Percentiles rank a stretch among this genome's conserved stretches.
phyloP scores from a whole-genome alignment of 164 flowering plant genomes.

The Piper betle region DNA sequence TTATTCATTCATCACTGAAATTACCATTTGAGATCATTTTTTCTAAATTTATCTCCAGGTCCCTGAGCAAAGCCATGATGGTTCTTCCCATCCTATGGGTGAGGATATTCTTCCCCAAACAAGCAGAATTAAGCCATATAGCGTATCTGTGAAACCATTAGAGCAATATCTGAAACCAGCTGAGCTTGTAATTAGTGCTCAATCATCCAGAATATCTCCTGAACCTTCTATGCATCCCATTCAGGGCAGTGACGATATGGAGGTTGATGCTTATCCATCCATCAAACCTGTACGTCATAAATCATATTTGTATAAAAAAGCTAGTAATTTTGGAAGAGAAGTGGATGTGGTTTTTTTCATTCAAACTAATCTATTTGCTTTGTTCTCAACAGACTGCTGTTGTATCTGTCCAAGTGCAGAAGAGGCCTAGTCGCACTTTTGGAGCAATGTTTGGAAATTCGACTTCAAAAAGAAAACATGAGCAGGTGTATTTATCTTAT shows the following conservation, averaged over 20 bases:
- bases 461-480: slow-evolving; percentile 40
- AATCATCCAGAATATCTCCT: slow-evolving; percentile 2
- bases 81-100: slow-evolving; percentile 9
- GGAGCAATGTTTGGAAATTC: slow-evolving; percentile 67
- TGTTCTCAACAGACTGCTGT: slow-evolving; percentile 29
- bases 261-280: slow-evolving; percentile 7
- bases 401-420: slow-evolving; percentile 53
- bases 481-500: slow-evolving; percentile 21
- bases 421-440: slow-evolving; percentile 74
- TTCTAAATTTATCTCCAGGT: not conserved
- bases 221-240: not conserved
- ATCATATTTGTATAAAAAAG: not conserved
- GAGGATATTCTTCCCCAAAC: slow-evolving; percentile 7
- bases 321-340: not conserved
- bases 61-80: not conserved
- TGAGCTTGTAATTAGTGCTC: not conserved
- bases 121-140: not conserved
- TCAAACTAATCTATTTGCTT: not conserved
- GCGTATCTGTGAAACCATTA: not conserved
- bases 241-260: not conserved
- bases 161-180: not conserved
- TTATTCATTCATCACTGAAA: not conserved
- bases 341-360: not conserved
- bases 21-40: not conserved
- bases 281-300: slow-evolving; percentile 12